A percentile compares a stretch with the other conserved stretches of the same genome.
phyloP scores from a whole-genome alignment of 225 moss, liverwort and hornwort genomes.

The Pleurozium schreberi region DNA sequence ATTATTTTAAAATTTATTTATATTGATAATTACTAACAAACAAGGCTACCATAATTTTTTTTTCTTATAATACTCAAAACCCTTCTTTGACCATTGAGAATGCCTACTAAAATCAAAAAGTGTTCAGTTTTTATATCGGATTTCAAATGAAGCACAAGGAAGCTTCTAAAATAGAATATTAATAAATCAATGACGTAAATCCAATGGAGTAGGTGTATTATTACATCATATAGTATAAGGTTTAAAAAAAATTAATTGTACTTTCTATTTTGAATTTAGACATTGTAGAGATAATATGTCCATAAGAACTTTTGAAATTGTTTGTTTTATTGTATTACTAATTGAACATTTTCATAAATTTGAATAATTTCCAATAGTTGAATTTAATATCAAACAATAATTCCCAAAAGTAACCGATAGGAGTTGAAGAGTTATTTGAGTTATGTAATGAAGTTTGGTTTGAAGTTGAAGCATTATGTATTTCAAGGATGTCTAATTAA shows the following conservation, averaged over 20 bases:
- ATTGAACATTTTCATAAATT: not conserved
- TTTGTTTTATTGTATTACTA: fast-evolving
- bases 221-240: not conserved
- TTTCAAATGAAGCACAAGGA: not conserved
- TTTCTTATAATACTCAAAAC: not conserved
- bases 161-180: not conserved
- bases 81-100: not conserved
- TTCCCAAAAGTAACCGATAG: not conserved
- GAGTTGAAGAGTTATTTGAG: not conserved
- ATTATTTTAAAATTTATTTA: not conserved
- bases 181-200: not conserved
- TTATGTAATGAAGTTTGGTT: fast-evolving
- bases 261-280: not conserved
- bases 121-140: not conserved
- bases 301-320: not conserved
- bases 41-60: fast-evolving
- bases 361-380: not conserved
- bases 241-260: not conserved
- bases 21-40: not conserved
- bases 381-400: not conserved
- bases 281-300: fast-evolving
- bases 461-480: too few relatives aligned
- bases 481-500: not conserved
- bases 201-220: fast-evolving
- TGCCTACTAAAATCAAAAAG: not conserved